Percentiles rank a stretch among this genome's conserved stretches.
Conservation (phyloP, 1,139 yeast genomes). For the Zygosaccharomyces pseudobailii region DNA sequence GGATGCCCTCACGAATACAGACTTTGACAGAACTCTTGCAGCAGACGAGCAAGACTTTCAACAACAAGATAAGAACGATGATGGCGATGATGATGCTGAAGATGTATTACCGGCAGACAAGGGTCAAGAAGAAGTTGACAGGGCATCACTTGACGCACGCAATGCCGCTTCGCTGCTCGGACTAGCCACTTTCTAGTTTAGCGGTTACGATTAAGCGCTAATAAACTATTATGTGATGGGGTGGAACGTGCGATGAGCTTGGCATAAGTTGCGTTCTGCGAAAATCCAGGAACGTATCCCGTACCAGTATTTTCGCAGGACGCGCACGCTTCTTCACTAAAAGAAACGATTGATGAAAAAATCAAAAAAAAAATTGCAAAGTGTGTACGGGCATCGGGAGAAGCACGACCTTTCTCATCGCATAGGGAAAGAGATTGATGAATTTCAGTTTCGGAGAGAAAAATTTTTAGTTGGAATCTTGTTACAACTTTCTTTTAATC, state of each 20-base stretch:
- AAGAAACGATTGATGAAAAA: slow-evolving; percentile 5
- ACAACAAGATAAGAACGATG: slow-evolving; percentile 19
- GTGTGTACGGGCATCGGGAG: slow-evolving; percentile 4
- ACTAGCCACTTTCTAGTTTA: slow-evolving; percentile 57
- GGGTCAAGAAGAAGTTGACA: neutral
- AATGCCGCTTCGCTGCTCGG: slow-evolving; percentile 80
- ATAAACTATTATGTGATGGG: neutral
- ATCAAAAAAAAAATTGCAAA: slow-evolving; percentile 6
- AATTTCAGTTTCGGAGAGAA: neutral
- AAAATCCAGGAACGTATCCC: slow-evolving; percentile 6
- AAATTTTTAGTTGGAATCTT: slow-evolving; percentile 1
- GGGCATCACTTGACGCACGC: slow-evolving; percentile 59
- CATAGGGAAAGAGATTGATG: neutral
- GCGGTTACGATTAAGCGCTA: neutral
- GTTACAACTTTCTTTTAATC: neutral
- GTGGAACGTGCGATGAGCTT: neutral
- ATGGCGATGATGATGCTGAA: too few relatives aligned
- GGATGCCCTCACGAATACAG: slow-evolving; percentile 14
- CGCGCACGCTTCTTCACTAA: slow-evolving; percentile 11
- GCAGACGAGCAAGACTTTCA: slow-evolving; percentile 22
- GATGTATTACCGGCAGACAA: neutral
- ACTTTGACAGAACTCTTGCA: slow-evolving; percentile 13
- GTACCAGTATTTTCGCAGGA: slow-evolving; percentile 13
- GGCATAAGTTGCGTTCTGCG: slow-evolving; percentile 1
- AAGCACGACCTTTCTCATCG: slow-evolving; percentile 1